Percentiles rank a stretch among this genome's conserved stretches.
Evolutionary conservation across 2,329 filamentous ascomycete genomes (phyloP).

Genomic region (Cyanodermella asteris): DNA sequence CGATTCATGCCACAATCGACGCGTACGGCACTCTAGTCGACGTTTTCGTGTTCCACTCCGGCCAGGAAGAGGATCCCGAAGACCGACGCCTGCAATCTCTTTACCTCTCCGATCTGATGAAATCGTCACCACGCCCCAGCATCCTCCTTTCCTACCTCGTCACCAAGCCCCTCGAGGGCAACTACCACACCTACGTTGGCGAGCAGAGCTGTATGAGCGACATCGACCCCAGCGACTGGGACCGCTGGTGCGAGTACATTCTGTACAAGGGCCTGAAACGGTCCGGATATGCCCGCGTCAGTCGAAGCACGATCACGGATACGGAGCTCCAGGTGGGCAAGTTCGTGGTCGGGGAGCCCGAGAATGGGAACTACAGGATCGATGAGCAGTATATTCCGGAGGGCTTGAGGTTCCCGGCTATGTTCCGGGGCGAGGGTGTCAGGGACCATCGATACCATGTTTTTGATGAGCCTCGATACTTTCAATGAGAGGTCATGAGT

Average conservation of each 20-base stretch:
- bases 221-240: constrained; percentile 81
- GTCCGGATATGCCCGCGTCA: constrained; percentile 75
- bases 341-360: constrained; percentile 58
- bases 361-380: constrained; percentile 43
- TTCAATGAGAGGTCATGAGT: too few species aligned
- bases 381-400: constrained; percentile 52
- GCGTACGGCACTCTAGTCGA: constrained; percentile 79
- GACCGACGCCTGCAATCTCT: constrained; percentile 70
- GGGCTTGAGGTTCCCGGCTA: constrained; percentile 59
- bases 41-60: constrained; percentile 95
- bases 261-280: constrained; percentile 75
- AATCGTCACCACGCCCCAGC: constrained; percentile 52
- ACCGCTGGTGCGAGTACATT: constrained; percentile 98
- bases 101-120: constrained; percentile 79
- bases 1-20: constrained; percentile 89
- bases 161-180: constrained; percentile 70
- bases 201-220: constrained; percentile 79
- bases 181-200: constrained; percentile 91
- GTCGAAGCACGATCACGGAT: constrained; percentile 78
- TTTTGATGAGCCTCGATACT: constrained; percentile 73
- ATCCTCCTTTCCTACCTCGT: constrained; percentile 85
- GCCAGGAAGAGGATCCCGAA: constrained; percentile 88
- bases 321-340: constrained; percentile 92
- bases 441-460: constrained; percentile 86
- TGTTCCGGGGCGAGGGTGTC: constrained; percentile 72